Percentiles rank a stretch among this genome's conserved stretches.
phyloP scores from a whole-genome alignment of 306 rosid species.

The Dryas drummondii region DNA sequence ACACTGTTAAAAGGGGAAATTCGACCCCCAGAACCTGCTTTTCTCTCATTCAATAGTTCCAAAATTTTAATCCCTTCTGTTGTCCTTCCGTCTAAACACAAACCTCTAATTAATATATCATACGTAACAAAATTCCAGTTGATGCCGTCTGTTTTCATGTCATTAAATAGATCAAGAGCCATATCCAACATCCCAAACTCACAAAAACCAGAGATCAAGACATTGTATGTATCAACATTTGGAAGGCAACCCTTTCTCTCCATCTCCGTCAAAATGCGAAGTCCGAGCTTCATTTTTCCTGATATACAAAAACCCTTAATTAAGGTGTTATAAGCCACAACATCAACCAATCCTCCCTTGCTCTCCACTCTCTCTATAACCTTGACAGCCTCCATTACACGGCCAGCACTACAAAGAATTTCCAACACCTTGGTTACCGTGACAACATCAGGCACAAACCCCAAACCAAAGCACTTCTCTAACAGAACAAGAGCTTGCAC shows the following conservation, averaged over 20 bases:
- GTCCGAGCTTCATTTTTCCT: conserved; percentile 62
- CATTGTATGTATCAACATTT: conserved; percentile 63
- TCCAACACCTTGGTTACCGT: conserved; percentile 60
- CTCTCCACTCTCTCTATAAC: conserved; percentile 62
- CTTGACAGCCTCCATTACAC: conserved; percentile 58
- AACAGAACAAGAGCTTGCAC: conserved; percentile 68
- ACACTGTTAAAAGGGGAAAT: conserved; percentile 72
- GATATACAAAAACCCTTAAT: conserved; percentile 56
- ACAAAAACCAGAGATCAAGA: conserved; percentile 54
- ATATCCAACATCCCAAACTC: conserved; percentile 49
- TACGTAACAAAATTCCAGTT: conserved; percentile 51
- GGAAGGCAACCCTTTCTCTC: conserved; percentile 76
- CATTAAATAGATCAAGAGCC: conserved; percentile 68
- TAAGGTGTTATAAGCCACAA: conserved; percentile 71
- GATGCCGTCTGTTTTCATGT: conserved; percentile 71
- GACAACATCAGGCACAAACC: conserved; percentile 65
- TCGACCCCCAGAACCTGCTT: conserved; percentile 45
- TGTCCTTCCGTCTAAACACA: conserved; percentile 58
- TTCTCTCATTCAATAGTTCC: conserved; percentile 69
- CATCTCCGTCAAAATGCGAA: conserved; percentile 63
- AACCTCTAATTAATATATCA: conserved; percentile 55
- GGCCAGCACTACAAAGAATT: conserved; percentile 55
- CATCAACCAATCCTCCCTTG: conserved; percentile 59
- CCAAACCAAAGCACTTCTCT: conserved; percentile 59
- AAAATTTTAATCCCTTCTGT: conserved; percentile 57